Conservation (phyloP, 805 yeast species). For the Barnettozyma sucrosica region DNA sequence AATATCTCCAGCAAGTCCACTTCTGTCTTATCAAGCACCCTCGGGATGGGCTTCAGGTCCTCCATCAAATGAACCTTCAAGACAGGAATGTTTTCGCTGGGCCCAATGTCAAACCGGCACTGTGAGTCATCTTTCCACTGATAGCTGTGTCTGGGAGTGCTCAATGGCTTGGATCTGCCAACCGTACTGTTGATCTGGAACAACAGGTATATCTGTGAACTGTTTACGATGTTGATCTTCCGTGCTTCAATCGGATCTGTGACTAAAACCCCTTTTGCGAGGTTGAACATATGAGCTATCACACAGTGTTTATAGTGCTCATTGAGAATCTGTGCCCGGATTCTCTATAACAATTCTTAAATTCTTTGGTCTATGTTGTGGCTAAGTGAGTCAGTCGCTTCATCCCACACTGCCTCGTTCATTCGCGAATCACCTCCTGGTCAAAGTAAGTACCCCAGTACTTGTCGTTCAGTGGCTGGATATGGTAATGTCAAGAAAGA, state of each 20-base stretch:
- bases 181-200: conserved; percentile 20
- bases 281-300: conserved; percentile 5
- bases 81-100: conserved; percentile 8
- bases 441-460: too few relatives aligned
- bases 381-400: background rate
- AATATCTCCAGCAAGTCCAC: conserved; percentile 15
- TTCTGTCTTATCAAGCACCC: conserved; percentile 15
- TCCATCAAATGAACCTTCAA: conserved; percentile 19
- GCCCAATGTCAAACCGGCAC: conserved; percentile 20
- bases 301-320: background rate
- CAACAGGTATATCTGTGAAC: conserved; percentile 14
- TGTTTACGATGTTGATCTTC: conserved; percentile 6
- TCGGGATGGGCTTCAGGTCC: conserved; percentile 9
- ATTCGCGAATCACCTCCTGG: background rate
- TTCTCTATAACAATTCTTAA: background rate
- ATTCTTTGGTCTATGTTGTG: too few relatives aligned
- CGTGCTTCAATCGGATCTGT: conserved; percentile 24
- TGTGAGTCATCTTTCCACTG: conserved; percentile 23
- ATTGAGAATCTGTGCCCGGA: background rate
- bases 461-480: too few relatives aligned
- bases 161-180: conserved; percentile 10
- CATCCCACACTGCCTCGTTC: background rate
- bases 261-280: conserved; percentile 21
- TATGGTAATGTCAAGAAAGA: too few relatives aligned
- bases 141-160: background rate